These are phyloP conservation scores for Colletotrichum cordylinicola DNA, from an alignment of 2,329 filamentous ascomycete species.

Conservation along the genomic window DNA sequence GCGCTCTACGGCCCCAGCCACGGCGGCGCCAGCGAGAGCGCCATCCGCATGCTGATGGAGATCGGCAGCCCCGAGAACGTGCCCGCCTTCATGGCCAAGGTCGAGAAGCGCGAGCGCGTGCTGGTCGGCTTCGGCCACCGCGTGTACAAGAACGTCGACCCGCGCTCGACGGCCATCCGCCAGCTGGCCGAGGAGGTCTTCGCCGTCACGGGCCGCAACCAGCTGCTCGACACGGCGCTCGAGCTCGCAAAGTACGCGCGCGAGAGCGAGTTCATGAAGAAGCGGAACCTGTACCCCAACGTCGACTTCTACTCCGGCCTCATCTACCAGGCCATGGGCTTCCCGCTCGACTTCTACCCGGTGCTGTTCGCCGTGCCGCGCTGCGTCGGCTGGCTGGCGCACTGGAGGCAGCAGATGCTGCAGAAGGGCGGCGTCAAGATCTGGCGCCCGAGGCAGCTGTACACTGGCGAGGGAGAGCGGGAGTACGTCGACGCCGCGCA, in stretches of 20 bases:
- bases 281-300: conserved; percentile 54
- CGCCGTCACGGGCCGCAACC: conserved; percentile 54
- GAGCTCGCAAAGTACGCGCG: conserved; percentile 50
- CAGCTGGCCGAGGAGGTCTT: conserved; percentile 56
- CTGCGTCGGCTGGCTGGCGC: conserved; percentile 57
- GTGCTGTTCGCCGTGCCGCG: conserved; percentile 56
- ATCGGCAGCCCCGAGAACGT: conserved; percentile 58
- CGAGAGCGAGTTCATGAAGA: conserved; percentile 54
- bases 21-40: conserved; percentile 64
- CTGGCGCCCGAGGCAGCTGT: conserved; percentile 55
- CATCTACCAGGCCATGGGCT: conserved; percentile 59
- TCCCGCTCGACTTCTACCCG: conserved; percentile 58
- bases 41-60: conserved; percentile 58
- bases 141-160: conserved; percentile 60
- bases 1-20: conserved; percentile 63
- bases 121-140: conserved; percentile 63
- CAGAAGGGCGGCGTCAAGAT: conserved; percentile 53
- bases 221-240: conserved; percentile 54
- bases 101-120: conserved; percentile 55
- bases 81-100: conserved; percentile 52
- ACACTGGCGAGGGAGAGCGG: conserved; percentile 48
- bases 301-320: conserved; percentile 59
- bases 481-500: conserved; percentile 45
- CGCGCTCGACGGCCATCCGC: conserved; percentile 54
- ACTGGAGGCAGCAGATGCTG: conserved; percentile 58